Conservation (phyloP, 805 yeast species). For the Zygosaccharomyces pseudorouxii region DNA sequence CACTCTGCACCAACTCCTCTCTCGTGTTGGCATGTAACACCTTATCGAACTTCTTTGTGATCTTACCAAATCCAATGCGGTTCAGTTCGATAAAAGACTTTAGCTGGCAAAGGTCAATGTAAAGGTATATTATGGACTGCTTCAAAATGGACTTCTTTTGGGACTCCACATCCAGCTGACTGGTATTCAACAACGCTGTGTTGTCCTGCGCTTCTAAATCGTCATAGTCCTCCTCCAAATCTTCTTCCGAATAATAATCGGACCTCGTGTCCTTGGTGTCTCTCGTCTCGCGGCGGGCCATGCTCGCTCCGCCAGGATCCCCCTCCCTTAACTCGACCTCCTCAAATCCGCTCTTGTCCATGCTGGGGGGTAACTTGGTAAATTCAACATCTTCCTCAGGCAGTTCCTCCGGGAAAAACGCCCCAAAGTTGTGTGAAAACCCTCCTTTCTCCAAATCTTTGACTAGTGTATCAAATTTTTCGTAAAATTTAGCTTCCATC, state of each 20-base stretch:
- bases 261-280: slow-evolving; percentile 8
- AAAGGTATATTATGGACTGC: slow-evolving; percentile 56
- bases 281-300: slow-evolving; percentile 4
- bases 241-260: slow-evolving; percentile 19
- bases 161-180: slow-evolving; percentile 45
- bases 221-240: slow-evolving; percentile 38
- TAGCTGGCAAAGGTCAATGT: slow-evolving; percentile 72
- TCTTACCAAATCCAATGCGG: slow-evolving; percentile 80
- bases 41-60: slow-evolving; percentile 87
- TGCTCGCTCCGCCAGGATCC: background rate
- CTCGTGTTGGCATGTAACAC: slow-evolving; percentile 55
- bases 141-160: slow-evolving; percentile 63
- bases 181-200: slow-evolving; percentile 47
- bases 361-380: background rate
- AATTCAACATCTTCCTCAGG: slow-evolving; percentile 11
- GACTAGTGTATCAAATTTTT: slow-evolving; percentile 43
- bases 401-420: slow-evolving; percentile 2
- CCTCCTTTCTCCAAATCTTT: slow-evolving; percentile 43
- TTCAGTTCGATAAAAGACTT: slow-evolving; percentile 81
- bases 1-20: slow-evolving; percentile 42
- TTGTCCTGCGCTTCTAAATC: slow-evolving; percentile 39
- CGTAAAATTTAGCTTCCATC: slow-evolving; percentile 45
- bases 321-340: slow-evolving; percentile 1
- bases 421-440: slow-evolving; percentile 9
- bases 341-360: slow-evolving; percentile 4